phyloP scores from a whole-genome alignment of 2,329 filamentous ascomycete species.

The Aspergillus calidoustus region DNA sequence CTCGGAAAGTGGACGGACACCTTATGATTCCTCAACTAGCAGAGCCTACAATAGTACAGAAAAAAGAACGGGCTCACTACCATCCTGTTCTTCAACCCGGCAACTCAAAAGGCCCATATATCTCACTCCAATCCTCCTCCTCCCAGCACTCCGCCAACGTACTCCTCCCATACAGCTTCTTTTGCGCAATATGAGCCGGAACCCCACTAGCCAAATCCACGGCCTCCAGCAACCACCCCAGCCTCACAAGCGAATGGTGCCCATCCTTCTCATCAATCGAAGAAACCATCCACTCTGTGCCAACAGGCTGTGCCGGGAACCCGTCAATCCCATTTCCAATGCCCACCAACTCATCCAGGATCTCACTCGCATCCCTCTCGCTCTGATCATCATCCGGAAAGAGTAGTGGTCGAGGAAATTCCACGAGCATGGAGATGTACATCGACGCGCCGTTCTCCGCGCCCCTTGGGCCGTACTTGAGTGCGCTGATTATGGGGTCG shows the following conservation, averaged over 20 bases:
- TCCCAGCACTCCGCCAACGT: neutral
- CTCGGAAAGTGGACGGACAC: no score
- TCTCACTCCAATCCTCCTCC: neutral
- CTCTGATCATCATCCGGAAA: neutral
- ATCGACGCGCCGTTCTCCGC: neutral
- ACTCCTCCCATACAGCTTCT: no score
- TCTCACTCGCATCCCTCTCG: neutral
- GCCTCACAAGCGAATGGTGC: neutral
- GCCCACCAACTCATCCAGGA: neutral
- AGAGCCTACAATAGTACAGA: no score
- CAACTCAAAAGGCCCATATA: neutral
- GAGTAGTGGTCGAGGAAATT: neutral
- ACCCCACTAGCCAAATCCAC: neutral
- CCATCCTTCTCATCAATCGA: neutral
- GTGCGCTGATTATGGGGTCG: neutral
- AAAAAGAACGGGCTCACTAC: no score
- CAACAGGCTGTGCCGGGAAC: neutral
- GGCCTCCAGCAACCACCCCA: neutral
- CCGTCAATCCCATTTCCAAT: no score
- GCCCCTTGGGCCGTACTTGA: neutral
- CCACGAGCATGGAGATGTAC: neutral
- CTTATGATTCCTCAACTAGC: no score
- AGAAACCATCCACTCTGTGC: neutral
- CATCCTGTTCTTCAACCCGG: no score
- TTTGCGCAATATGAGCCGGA: neutral